phyloP scores from a whole-genome alignment of 768 basidiomycete genomes.

The Trametes sanguinea region DNA sequence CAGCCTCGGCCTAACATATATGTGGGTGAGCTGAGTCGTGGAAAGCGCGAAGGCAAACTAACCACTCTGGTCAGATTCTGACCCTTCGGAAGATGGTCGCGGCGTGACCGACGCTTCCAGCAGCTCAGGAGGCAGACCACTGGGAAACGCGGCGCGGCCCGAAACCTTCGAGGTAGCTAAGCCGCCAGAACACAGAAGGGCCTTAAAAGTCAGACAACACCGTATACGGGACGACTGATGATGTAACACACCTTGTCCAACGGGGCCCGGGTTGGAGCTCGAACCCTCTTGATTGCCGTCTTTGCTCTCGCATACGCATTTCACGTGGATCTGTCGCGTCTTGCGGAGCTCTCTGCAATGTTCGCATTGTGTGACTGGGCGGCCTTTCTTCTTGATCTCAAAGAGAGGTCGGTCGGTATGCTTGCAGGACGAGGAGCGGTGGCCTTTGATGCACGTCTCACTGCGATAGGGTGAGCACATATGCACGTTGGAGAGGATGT shows the following conservation, averaged over 20 bases:
- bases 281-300: conserved; percentile 5
- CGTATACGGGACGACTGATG: conserved; percentile 16
- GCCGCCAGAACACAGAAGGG: conserved; percentile 21
- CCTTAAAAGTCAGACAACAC: conserved; percentile 48
- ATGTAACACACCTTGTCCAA: conserved; percentile 64
- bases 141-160: conserved; percentile 76
- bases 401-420: conserved; percentile 87
- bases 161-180: conserved; percentile 61
- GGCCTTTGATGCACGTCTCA: conserved; percentile 93
- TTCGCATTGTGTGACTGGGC: conserved; percentile 55
- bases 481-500: conserved; percentile 3
- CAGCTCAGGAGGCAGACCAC: conserved; percentile 66
- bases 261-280: neutral
- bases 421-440: conserved; percentile 85
- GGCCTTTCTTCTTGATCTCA: conserved; percentile 72
- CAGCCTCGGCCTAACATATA: conserved; percentile 37
- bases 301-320: conserved; percentile 38
- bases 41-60: conserved; percentile 2
- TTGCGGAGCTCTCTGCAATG: conserved; percentile 40
- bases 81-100: conserved; percentile 48
- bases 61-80: conserved; percentile 65
- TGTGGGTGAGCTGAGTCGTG: neutral
- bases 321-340: conserved; percentile 44
- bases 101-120: conserved; percentile 64
- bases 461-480: conserved; percentile 37